These are phyloP conservation scores for Austroboletus novae-zelandiae DNA, from an alignment of 1,284 basidiomycete species.

Conservation along the genomic window DNA sequence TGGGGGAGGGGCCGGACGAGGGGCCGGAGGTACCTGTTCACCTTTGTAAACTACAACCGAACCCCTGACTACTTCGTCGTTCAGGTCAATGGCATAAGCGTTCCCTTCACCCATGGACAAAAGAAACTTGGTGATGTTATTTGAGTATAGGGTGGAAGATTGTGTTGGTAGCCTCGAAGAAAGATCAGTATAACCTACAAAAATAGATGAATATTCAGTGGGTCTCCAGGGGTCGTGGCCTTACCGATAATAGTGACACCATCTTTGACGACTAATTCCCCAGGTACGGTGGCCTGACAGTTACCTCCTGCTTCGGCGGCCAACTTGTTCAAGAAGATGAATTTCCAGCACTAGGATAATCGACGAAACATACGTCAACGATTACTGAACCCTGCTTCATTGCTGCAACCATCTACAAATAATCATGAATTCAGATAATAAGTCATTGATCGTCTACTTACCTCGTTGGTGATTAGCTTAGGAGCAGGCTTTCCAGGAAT, in stretches of 20 bases:
- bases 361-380: conserved; percentile 51
- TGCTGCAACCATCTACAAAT: conserved; percentile 65
- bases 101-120: conserved; percentile 70
- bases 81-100: conserved; percentile 64
- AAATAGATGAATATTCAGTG: conserved; percentile 7
- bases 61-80: conserved; percentile 81
- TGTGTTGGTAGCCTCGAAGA: conserved; percentile 83
- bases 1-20: conserved; percentile 62
- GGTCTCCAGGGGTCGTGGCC: conserved; percentile 3
- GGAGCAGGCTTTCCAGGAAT: conserved; percentile 84
- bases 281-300: conserved; percentile 76
- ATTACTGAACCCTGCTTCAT: conserved; percentile 89
- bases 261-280: conserved; percentile 61
- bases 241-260: conserved; percentile 79
- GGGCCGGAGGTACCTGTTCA: conserved; percentile 60
- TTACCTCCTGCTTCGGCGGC: conserved; percentile 85
- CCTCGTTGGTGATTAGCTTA: conserved; percentile 74
- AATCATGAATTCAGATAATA: conserved; percentile 8
- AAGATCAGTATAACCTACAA: conserved; percentile 72
- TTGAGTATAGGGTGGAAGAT: conserved; percentile 83
- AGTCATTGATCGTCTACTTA: conserved; percentile 6
- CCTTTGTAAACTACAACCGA: conserved; percentile 75
- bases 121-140: conserved; percentile 86
- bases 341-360: neutral
- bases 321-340: conserved; percentile 35